Evolutionary conservation across 371 early-diverging fungal genomes (phyloP).

Genomic region (Ordospora pajunii): DNA sequence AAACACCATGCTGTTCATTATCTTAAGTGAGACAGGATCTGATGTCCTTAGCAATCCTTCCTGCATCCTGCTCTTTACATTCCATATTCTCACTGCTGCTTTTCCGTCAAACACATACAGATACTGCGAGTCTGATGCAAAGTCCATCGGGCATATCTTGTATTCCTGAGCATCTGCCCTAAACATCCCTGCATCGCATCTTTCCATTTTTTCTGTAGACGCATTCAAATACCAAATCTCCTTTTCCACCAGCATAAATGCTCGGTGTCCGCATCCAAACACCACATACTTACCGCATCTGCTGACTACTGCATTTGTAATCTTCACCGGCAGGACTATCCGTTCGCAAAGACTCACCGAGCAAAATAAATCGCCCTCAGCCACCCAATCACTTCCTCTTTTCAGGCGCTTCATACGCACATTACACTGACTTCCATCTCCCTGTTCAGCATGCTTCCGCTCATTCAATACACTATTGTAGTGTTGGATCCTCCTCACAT

Average conservation of each 20-base stretch:
- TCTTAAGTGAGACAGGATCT: constrained; percentile 1
- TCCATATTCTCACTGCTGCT: constrained; percentile 6
- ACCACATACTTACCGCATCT: neutral
- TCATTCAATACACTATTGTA: neutral
- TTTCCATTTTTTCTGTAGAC: neutral
- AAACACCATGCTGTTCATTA: neutral
- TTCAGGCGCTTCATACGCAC: neutral
- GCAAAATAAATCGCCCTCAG: neutral
- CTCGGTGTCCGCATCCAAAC: neutral
- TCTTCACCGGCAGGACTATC: neutral
- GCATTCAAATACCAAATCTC: neutral
- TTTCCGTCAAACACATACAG: neutral
- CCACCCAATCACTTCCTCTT: neutral
- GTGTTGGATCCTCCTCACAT: neutral
- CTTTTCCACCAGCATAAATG: neutral
- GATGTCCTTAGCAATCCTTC: neutral
- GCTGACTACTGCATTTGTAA: constrained; percentile 3
- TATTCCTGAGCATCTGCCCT: neutral
- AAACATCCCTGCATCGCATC: neutral
- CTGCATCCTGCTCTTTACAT: neutral
- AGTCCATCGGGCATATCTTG: constrained; percentile 3
- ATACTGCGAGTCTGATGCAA: neutral
- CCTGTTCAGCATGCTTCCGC: neutral
- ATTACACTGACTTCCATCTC: neutral
- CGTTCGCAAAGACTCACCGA: neutral